Percentiles rank a stretch among this genome's conserved stretches.
Evolutionary conservation across 2,329 filamentous ascomycete genomes (phyloP).

Genomic region (Xylaria digitata): DNA sequence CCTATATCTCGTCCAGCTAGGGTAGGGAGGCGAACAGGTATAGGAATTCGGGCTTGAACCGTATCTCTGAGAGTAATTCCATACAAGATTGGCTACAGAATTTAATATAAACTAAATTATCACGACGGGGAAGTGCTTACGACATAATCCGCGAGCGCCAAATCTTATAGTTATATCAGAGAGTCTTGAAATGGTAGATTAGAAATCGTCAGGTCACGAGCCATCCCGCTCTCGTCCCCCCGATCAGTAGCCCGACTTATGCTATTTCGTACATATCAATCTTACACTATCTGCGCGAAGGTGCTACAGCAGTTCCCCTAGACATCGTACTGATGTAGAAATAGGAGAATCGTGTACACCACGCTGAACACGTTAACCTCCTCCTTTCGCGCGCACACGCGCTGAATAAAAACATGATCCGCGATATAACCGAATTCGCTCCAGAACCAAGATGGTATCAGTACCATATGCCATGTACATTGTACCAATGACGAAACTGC

Average conservation of each 20-base stretch:
- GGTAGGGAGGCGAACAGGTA: too few relatives aligned
- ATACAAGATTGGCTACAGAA: too few relatives aligned
- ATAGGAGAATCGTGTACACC: constrained; percentile 5
- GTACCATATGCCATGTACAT: constrained; percentile 27
- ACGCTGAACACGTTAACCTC: not conserved
- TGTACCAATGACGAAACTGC: constrained; percentile 24
- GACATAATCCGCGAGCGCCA: not conserved
- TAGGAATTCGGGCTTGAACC: too few relatives aligned
- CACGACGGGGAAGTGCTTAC: too few relatives aligned
- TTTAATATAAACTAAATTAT: too few relatives aligned
- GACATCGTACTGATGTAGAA: not conserved
- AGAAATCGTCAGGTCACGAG: constrained; percentile 13
- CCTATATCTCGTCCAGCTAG: too few relatives aligned
- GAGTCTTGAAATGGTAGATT: not conserved
- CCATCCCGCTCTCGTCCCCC: not conserved
- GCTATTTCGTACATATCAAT: constrained; percentile 28
- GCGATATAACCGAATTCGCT: not conserved
- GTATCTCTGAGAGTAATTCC: not conserved
- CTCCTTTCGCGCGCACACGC: not conserved
- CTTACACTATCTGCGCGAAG: constrained; percentile 24
- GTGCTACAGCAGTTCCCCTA: not conserved
- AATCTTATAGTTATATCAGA: not conserved
- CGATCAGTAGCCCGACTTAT: constrained; percentile 6
- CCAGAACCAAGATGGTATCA: constrained; percentile 16
- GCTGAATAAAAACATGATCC: constrained; percentile 10